These are phyloP conservation scores for Saccharomycopsis oosterbeekiorum DNA, from an alignment of 805 yeast species.

Conservation along the genomic window DNA sequence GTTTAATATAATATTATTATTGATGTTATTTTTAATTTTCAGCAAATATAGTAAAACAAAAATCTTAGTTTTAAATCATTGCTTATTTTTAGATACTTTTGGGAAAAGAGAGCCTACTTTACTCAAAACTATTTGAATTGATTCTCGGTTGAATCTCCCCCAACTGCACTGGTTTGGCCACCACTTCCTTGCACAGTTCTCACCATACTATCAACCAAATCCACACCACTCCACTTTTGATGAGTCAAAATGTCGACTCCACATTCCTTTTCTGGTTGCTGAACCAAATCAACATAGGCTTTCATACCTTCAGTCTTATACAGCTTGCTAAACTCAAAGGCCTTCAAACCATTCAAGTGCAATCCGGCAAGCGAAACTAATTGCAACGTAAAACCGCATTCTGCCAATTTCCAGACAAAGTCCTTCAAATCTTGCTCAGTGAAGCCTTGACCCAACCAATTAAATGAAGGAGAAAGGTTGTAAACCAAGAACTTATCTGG, in stretches of 20 bases:
- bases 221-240: slow-evolving; percentile 57
- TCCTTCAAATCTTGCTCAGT: slow-evolving; percentile 34
- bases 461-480: slow-evolving; percentile 51
- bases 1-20: no score
- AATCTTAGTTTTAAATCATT: no score
- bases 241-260: slow-evolving; percentile 48
- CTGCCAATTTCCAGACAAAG: slow-evolving; percentile 45
- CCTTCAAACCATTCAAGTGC: slow-evolving; percentile 42
- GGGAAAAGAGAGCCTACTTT: no score
- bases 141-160: slow-evolving; percentile 35
- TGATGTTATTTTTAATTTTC: no score
- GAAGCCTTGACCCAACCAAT: slow-evolving; percentile 52
- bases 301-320: slow-evolving; percentile 47
- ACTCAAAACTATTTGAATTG: slow-evolving; percentile 15
- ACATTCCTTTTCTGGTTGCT: slow-evolving; percentile 34
- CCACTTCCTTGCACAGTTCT: slow-evolving; percentile 34
- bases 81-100: no score
- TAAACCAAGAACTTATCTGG: slow-evolving; percentile 51
- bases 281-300: slow-evolving; percentile 47
- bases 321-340: slow-evolving; percentile 40
- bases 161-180: slow-evolving; percentile 33
- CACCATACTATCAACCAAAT: slow-evolving; percentile 38
- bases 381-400: slow-evolving; percentile 48
- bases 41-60: no score
- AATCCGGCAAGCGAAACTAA: slow-evolving; percentile 52